phyloP scores from a whole-genome alignment of 805 yeast species.

The Candida wancherniae region DNA sequence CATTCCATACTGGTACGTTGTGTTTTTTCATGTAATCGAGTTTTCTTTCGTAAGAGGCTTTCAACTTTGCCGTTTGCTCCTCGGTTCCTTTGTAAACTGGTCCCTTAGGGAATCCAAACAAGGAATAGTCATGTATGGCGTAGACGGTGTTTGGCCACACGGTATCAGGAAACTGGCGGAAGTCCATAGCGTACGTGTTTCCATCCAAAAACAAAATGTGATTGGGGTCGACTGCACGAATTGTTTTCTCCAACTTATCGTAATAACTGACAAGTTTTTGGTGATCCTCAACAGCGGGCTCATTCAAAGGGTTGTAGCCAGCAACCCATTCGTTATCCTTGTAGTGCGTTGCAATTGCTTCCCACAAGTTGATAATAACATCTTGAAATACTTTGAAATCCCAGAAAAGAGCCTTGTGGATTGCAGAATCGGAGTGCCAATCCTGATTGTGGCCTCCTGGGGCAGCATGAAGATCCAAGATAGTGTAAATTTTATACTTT shows the following conservation, averaged over 20 bases:
- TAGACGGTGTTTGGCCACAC: conserved; percentile 43
- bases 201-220: conserved; percentile 48
- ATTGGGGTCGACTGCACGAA: conserved; percentile 43
- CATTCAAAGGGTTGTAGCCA: conserved; percentile 52
- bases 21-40: conserved; percentile 36
- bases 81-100: conserved; percentile 30
- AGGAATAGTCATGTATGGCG: conserved; percentile 46
- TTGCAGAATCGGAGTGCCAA: conserved; percentile 48
- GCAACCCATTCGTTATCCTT: conserved; percentile 46
- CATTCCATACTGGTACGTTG: conserved; percentile 50
- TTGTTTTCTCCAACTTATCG: conserved; percentile 30
- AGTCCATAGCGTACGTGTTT: conserved; percentile 49
- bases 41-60: conserved; percentile 39
- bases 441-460: conserved; percentile 56
- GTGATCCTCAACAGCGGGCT: conserved; percentile 46
- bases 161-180: conserved; percentile 40
- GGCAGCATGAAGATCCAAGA: conserved; percentile 45
- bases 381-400: conserved; percentile 47
- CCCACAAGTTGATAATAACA: conserved; percentile 42
- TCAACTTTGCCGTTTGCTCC: conserved; percentile 32
- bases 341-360: conserved; percentile 41
- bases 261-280: conserved; percentile 38
- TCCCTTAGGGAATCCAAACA: conserved; percentile 43
- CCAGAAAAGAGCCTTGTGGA: conserved; percentile 48
- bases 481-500: conserved; percentile 43